Evolutionary conservation across 2,329 filamentous ascomycete genomes (phyloP).

Genomic region (Thelonectria olida): DNA sequence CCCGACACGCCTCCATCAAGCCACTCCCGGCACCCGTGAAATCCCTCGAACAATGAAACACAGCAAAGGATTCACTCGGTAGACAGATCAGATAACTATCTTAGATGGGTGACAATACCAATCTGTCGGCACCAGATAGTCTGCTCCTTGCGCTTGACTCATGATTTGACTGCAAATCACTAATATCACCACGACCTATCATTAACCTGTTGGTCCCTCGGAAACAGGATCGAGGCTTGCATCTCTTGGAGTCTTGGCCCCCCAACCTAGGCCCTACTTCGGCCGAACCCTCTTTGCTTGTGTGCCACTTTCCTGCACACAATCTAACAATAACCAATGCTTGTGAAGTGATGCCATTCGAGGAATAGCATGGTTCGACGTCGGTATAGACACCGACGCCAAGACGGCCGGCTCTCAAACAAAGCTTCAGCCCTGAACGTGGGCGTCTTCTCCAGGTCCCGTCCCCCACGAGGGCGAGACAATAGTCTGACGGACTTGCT

Average conservation of each 20-base stretch:
- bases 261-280: conserved; percentile 3
- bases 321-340: neutral
- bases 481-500: conserved; percentile 7
- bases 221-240: neutral
- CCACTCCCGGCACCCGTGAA: conserved; percentile 3
- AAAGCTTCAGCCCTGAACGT: conserved; percentile 11
- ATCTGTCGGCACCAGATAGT: neutral
- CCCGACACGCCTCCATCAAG: conserved; percentile 14
- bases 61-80: neutral
- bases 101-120: neutral
- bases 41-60: neutral
- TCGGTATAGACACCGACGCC: conserved; percentile 22
- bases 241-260: neutral
- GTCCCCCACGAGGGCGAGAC: neutral
- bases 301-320: neutral
- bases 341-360: neutral
- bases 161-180: too few species aligned
- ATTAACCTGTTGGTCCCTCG: too few species aligned
- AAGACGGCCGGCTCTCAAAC: conserved; percentile 20
- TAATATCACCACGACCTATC: too few species aligned
- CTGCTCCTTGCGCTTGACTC: too few species aligned
- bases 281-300: neutral
- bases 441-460: neutral
- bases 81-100: neutral
- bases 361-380: conserved; percentile 10